phyloP scores from a whole-genome alignment of 2,329 filamentous ascomycete species.

The Emydomyces testavorans region DNA sequence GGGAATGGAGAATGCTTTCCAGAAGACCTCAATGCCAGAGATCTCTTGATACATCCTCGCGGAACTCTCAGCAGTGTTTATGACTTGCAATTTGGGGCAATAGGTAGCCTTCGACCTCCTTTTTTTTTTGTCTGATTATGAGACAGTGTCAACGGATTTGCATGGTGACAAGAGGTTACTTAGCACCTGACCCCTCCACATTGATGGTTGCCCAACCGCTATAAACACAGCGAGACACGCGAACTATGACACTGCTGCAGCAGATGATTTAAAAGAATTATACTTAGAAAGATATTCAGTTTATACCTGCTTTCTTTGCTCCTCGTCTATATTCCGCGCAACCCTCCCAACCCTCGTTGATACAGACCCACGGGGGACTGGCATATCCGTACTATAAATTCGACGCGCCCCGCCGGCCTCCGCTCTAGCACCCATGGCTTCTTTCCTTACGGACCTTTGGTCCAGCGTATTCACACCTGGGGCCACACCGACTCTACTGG shows the following conservation, averaged over 20 bases:
- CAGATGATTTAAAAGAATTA: not conserved
- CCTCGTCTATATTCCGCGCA: not conserved
- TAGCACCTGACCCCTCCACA: constrained; percentile 8
- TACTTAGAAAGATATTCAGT: not conserved
- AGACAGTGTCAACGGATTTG: not conserved
- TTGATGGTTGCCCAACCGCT: constrained; percentile 7
- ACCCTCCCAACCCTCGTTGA: no score
- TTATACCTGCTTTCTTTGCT: not conserved
- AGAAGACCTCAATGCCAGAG: not conserved
- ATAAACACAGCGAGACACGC: constrained; percentile 5
- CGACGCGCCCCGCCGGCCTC: not conserved
- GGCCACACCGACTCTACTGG: constrained; percentile 71
- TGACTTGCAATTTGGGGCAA: constrained; percentile 1
- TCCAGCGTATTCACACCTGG: constrained; percentile 88
- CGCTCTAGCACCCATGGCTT: constrained; percentile 28
- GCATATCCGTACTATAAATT: not conserved
- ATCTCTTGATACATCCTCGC: not conserved
- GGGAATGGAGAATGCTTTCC: no score
- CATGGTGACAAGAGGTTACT: constrained; percentile 3
- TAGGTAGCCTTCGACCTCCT: not conserved
- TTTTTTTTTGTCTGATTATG: not conserved
- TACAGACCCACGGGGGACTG: no score
- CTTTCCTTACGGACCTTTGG: constrained; percentile 66
- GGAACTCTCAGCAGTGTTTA: not conserved
- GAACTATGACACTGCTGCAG: not conserved